These are phyloP conservation scores for Amanita phalloides DNA, from an alignment of 768 basidiomycete species.

Conservation along the genomic window DNA sequence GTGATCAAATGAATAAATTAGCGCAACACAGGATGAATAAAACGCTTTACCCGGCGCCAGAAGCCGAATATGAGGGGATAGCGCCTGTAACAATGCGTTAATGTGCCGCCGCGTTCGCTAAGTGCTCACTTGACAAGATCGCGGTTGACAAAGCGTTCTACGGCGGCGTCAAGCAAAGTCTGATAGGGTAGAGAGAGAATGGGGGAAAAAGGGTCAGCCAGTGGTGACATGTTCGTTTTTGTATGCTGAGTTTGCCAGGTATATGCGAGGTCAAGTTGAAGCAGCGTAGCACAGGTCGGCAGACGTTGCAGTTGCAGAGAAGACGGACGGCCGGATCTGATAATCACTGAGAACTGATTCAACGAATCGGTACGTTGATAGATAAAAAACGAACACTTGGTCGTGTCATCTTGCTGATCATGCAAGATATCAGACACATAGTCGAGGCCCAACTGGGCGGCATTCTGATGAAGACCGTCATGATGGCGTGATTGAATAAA, in stretches of 20 bases:
- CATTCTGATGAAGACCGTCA: conserved; percentile 34
- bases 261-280: conserved; percentile 15
- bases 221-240: background rate
- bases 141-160: conserved; percentile 41
- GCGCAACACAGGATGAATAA: background rate
- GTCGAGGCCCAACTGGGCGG: conserved; percentile 43
- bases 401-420: conserved; percentile 29
- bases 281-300: conserved; percentile 8
- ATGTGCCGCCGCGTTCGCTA: background rate
- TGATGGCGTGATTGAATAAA: background rate
- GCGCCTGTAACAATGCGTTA: conserved; percentile 31
- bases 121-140: conserved; percentile 48
- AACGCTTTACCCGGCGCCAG: conserved; percentile 42
- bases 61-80: conserved; percentile 73
- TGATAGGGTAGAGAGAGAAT: conserved; percentile 44
- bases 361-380: background rate
- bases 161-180: conserved; percentile 38
- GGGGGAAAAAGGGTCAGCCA: conserved; percentile 39
- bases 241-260: conserved; percentile 13
- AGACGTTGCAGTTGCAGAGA: background rate
- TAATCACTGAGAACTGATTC: conserved; percentile 3
- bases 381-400: conserved; percentile 25
- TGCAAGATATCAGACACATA: conserved; percentile 43
- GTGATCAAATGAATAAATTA: background rate
- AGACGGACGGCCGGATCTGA: background rate